Evolutionary conservation across 2,329 filamentous ascomycete species (phyloP).

Genomic region (Aspergillus persii): DNA sequence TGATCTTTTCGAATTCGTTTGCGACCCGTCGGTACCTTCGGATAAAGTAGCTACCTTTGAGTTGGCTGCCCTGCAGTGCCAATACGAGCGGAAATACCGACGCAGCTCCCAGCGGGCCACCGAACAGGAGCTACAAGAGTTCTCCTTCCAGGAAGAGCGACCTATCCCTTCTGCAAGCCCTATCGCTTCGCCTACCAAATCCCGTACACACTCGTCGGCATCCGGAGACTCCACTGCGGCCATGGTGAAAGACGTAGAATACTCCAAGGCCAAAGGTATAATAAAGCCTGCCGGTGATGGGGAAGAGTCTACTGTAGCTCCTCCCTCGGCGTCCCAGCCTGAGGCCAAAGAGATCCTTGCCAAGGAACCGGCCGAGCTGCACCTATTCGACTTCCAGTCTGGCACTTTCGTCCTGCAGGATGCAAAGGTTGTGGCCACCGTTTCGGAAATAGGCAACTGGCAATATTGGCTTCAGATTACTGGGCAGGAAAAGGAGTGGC

Average conservation of each 20-base stretch:
- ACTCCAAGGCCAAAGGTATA: conserved; percentile 41
- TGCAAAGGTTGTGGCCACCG: conserved; percentile 68
- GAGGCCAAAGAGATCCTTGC: conserved; percentile 70
- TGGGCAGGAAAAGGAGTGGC: conserved; percentile 73
- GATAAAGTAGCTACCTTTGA: conserved; percentile 78
- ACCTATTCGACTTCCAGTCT: conserved; percentile 87
- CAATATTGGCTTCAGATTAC: conserved; percentile 92
- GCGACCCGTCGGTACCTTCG: conserved; percentile 69
- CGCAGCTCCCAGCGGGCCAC: conserved; percentile 76
- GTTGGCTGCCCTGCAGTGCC: conserved; percentile 81
- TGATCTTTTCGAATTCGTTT: conserved; percentile 98
- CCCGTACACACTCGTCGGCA: conserved; percentile 33
- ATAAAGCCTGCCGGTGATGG: conserved; percentile 37
- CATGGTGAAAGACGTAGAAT: conserved; percentile 47
- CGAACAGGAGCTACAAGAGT: conserved; percentile 75
- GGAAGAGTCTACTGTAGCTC: conserved; percentile 56
- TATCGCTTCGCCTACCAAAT: conserved; percentile 47
- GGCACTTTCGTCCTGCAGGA: conserved; percentile 84
- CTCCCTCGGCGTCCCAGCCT: conserved; percentile 61
- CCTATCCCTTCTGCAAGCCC: conserved; percentile 61
- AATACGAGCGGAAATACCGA: conserved; percentile 95
- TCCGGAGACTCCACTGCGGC: conserved; percentile 42
- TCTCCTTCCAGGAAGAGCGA: conserved; percentile 68
- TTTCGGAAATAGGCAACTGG: conserved; percentile 86
- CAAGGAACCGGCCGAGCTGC: conserved; percentile 77